Conservation (phyloP, 805 yeast genomes). For the Zygoascus biomembranicola region DNA sequence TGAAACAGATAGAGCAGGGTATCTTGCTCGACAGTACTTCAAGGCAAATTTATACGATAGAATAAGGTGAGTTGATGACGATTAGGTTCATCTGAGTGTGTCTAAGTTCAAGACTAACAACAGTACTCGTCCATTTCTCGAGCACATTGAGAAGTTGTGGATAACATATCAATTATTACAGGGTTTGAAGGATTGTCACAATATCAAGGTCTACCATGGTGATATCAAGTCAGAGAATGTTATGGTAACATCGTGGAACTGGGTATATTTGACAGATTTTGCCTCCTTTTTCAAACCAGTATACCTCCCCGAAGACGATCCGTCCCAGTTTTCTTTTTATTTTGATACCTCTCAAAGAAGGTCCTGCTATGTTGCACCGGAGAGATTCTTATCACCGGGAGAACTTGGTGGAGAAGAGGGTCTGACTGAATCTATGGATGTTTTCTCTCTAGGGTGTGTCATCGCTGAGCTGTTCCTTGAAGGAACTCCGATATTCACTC, state of each 20-base stretch:
- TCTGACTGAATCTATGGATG: slow-evolving; percentile 63
- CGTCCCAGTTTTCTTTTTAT: slow-evolving; percentile 83
- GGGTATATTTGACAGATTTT: slow-evolving; percentile 77
- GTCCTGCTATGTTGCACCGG: slow-evolving; percentile 90
- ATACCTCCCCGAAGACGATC: slow-evolving; percentile 83
- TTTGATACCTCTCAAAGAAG: slow-evolving; percentile 86
- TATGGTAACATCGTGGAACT: slow-evolving; percentile 79
- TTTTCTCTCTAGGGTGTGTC: slow-evolving; percentile 55
- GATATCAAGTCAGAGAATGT: slow-evolving; percentile 89
- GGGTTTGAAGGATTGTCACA: slow-evolving; percentile 59
- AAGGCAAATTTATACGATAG: slow-evolving; percentile 81
- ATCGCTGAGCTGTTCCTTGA: slow-evolving; percentile 84
- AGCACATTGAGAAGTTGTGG: slow-evolving; percentile 74
- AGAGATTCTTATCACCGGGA: slow-evolving; percentile 48
- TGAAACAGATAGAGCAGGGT: slow-evolving; percentile 89
- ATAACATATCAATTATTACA: slow-evolving; percentile 68
- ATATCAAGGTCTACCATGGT: slow-evolving; percentile 62
- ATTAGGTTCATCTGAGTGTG: slow-evolving; percentile 14
- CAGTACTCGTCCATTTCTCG: slow-evolving; percentile 78
- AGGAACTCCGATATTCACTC: slow-evolving; percentile 77
- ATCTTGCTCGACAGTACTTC: slow-evolving; percentile 73
- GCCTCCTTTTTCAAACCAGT: slow-evolving; percentile 74
- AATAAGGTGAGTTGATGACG: slow-evolving; percentile 30
- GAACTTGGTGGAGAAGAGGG: slow-evolving; percentile 24
- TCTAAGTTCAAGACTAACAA: background rate